phyloP scores from a whole-genome alignment of 768 basidiomycete genomes.

The Leccinellum luteum region DNA sequence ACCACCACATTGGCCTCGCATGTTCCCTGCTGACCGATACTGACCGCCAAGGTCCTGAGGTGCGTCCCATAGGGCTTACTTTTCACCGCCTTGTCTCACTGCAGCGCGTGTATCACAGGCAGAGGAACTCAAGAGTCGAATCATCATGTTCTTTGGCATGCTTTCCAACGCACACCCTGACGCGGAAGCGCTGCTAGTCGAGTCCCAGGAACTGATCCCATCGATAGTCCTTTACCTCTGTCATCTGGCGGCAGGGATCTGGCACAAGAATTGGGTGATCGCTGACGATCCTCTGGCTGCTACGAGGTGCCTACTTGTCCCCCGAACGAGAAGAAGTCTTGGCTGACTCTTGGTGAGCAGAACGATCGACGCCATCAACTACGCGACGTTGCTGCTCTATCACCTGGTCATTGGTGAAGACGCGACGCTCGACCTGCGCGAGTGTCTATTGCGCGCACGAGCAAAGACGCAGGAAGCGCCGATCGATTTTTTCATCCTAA shows the following conservation, averaged over 20 bases:
- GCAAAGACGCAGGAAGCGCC: conserved; percentile 58
- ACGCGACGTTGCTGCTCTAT: conserved; percentile 59
- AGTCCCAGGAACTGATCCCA: conserved; percentile 59
- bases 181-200: conserved; percentile 36
- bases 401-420: conserved; percentile 54
- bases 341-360: conserved; percentile 34
- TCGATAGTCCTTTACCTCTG: conserved; percentile 58
- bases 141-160: conserved; percentile 41
- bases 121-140: conserved; percentile 34
- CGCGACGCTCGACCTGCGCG: conserved; percentile 50
- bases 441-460: conserved; percentile 55
- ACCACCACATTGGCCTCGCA: conserved; percentile 46
- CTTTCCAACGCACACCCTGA: conserved; percentile 40
- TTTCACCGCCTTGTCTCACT: background rate
- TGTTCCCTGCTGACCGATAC: conserved; percentile 49
- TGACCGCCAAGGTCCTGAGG: conserved; percentile 40
- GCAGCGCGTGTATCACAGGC: conserved; percentile 26
- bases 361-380: conserved; percentile 47
- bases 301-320: conserved; percentile 20
- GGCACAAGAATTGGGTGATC: conserved; percentile 59
- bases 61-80: conserved; percentile 16
- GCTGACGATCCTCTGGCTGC: conserved; percentile 33
- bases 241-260: conserved; percentile 53
- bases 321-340: background rate
- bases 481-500: conserved; percentile 70